Base-by-base conservation (phyloP, 805 yeast genomes). In the Candida wancherniae region DNA sequence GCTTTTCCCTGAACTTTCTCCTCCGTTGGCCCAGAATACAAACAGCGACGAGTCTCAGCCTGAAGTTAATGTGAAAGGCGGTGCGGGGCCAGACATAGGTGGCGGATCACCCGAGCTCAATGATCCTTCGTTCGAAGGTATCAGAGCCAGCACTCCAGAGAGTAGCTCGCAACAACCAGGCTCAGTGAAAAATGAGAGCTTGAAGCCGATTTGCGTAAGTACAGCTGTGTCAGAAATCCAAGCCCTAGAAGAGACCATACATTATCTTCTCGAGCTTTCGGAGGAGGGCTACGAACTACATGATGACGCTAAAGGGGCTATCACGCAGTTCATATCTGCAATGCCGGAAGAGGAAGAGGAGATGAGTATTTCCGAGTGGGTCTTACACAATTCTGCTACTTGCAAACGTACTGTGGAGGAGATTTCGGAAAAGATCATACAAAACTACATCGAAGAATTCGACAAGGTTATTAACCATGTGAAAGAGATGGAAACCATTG, bases 281-380 rank as follows among this genome's bases (percentile, higher is more conserved):
- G 48, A 57, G 6, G 55, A 68, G 0, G 52, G 51, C 6, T 63
- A 62, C 38, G 63, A 65, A 23, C 54, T 79, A 11, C 66, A 71
- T 40, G 75, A 79, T 39, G 94, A 83, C 48, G 51, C 63, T 23
- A 84, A 79, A 36, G 87, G 90, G 1, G 70, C 71, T 17, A 55
- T 83, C 14, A 73, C 84, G 0, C 63, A 64, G 29, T 82, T 82
- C 45, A 74, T 81, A 5, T 67, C 77, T 1, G 75, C 75, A 24
- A 76, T 83, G 75, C 88, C 90, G 0, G 75, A 71, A 18, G 72
- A 71, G 15, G 87, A 83, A 47, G 62, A 83, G 43, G 64, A 72
- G 9, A 75, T 80, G 80, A 73, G 82, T 0, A 71, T 85, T n/a
- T 65, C 68, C 28, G 73, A 81, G 37, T 86, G 94, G 94, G 56